These are phyloP conservation scores for Xylaria sp. DNA, from an alignment of 2,329 filamentous ascomycete species.

Conservation along the genomic window DNA sequence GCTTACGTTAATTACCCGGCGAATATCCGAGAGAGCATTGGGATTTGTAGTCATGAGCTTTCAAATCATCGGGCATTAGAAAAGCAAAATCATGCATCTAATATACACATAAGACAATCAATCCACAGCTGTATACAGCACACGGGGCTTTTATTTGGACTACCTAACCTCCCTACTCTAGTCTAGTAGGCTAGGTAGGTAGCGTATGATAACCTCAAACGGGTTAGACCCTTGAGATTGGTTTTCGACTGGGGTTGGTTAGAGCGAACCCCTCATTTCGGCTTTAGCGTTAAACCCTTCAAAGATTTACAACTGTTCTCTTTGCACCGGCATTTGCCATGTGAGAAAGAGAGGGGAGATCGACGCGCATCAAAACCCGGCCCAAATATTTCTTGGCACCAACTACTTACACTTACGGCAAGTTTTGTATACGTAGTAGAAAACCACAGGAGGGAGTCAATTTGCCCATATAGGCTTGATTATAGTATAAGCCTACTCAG, in stretches of 20 bases:
- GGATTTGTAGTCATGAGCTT: background rate
- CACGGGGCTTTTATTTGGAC: no score
- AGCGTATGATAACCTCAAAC: background rate
- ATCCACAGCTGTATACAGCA: no score
- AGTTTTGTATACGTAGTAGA: no score
- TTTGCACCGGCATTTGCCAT: constrained; percentile 30
- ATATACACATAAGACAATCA: no score
- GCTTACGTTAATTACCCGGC: background rate
- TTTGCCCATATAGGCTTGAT: background rate
- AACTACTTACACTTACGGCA: background rate
- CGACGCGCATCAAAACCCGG: constrained; percentile 25
- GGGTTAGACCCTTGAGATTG: background rate
- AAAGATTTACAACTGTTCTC: constrained; percentile 3
- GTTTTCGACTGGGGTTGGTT: constrained; percentile 5
- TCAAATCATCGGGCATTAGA: background rate
- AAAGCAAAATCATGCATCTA: background rate
- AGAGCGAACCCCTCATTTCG: constrained; percentile 28
- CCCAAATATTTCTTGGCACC: constrained; percentile 3
- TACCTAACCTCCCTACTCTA: no score
- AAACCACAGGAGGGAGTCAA: background rate
- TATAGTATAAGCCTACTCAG: background rate
- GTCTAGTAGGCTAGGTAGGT: background rate
- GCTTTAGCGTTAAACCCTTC: constrained; percentile 13
- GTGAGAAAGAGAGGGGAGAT: constrained; percentile 24
- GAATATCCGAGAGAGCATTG: background rate